A percentile compares a stretch with the other conserved stretches of the same genome.
These are phyloP conservation scores for Tulasnella sp. DNA, from an alignment of 768 basidiomycete species.

Conservation along the genomic window DNA sequence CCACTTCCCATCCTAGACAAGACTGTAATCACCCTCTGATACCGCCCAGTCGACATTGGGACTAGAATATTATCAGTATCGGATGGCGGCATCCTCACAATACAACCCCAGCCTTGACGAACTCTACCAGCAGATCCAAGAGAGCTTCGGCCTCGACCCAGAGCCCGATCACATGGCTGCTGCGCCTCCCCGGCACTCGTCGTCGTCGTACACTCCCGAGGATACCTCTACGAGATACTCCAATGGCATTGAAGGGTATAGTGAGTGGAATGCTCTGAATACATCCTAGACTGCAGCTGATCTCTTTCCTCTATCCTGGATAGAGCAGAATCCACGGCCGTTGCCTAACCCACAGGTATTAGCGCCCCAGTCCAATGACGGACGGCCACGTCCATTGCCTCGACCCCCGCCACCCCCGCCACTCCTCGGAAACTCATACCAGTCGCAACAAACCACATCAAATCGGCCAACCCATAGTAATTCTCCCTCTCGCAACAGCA, in stretches of 20 bases:
- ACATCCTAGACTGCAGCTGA: no score
- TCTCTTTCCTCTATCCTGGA: no score
- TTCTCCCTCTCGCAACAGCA: not conserved
- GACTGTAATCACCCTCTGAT: not conserved
- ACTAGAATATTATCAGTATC: not conserved
- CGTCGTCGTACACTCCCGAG: no score
- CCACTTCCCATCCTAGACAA: not conserved
- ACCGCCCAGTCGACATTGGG: no score
- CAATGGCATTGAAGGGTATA: no score
- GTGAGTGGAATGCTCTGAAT: no score
- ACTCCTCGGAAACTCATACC: not conserved
- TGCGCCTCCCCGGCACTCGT: no score
- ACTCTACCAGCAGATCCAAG: conserved; percentile 47
- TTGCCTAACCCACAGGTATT: not conserved
- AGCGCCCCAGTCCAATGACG: not conserved
- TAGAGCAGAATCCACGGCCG: conserved; percentile 9
- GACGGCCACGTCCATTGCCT: not conserved
- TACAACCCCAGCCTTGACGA: conserved; percentile 31
- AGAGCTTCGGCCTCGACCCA: conserved; percentile 1
- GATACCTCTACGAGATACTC: no score
- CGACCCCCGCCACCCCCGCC: not conserved
- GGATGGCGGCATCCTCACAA: conserved; percentile 4
- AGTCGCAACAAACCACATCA: not conserved
- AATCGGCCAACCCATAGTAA: not conserved
- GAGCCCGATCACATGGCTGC: no score